phyloP scores from a whole-genome alignment of 1,284 basidiomycete genomes.

The Rhodotorula sp. region DNA sequence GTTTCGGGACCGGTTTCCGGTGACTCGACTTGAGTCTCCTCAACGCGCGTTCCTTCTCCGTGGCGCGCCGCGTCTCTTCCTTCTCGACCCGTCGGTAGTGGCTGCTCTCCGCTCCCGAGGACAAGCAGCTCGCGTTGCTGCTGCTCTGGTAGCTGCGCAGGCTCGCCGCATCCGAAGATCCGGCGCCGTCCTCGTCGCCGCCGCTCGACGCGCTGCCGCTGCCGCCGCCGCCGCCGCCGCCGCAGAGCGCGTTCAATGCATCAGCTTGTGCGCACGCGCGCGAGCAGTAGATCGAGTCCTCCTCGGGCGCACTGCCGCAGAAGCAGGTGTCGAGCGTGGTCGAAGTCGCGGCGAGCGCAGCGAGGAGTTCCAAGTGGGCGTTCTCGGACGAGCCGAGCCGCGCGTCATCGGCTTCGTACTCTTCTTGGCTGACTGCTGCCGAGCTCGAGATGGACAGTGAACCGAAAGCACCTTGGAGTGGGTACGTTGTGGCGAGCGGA shows the following conservation, averaged over 20 bases:
- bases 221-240: background rate
- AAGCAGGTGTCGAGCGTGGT: constrained; percentile 33
- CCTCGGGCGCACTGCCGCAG: constrained; percentile 30
- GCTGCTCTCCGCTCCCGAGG: background rate
- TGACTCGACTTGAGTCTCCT: background rate
- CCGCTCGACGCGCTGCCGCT: constrained; percentile 8
- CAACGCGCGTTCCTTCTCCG: constrained; percentile 14
- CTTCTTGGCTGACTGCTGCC: background rate
- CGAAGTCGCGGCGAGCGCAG: constrained; percentile 15
- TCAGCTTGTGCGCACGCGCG: constrained; percentile 30
- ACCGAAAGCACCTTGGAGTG: constrained; percentile 4
- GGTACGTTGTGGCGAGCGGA: background rate
- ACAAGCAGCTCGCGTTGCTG: constrained; percentile 5
- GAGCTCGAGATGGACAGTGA: background rate
- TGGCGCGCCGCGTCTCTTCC: constrained; percentile 18
- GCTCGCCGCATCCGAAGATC: constrained; percentile 1
- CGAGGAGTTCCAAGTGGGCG: constrained; percentile 19
- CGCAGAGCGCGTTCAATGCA: constrained; percentile 36
- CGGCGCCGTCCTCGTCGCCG: constrained; percentile 13
- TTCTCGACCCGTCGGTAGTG: constrained; percentile 29
- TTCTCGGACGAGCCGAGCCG: constrained; percentile 2
- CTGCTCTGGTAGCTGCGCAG: constrained; percentile 8
- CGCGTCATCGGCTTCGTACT: background rate
- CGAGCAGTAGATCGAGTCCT: constrained; percentile 39
- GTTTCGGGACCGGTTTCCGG: constrained; percentile 3